Base-by-base conservation (phyloP, 305 asterid genomes). In the Solanum aculeatissimum region DNA sequence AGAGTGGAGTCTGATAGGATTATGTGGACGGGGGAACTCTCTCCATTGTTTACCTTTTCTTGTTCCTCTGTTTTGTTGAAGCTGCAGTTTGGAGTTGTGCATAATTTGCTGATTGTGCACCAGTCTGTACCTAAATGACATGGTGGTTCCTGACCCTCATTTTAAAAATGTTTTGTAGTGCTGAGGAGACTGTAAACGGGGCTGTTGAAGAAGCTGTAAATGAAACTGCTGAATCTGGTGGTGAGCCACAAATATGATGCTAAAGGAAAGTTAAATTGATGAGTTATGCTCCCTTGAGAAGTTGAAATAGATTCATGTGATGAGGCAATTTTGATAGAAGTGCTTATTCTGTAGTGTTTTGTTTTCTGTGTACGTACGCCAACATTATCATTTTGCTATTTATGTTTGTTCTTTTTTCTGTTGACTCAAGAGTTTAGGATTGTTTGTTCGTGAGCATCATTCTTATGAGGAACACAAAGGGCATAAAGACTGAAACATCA, bases 121-220 rank as follows among this genome's bases (percentile, higher is more conserved):
- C 62, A 25, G 75, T 68, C 49, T 72, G 54, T 40, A 75, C 10
- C 62, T 25, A 25, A 9, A 27, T 49, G 18, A 18, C 63, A 1
- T 49, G 63, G 63, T 49, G 63, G 45, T 49, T 27, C 43, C 16
- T 16, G 63, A 75, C 82, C 1, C 23, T 65, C 71, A 80, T 38
- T 47, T 38, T 9, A 19, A 3, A 65, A 12, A 60, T 43, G 65
- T 29, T 42, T 62, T 84, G 40, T 87, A 95, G 98, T 72, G 89
- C 91, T 68, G 92, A 89, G 55, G 88, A 53, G 68, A 87, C 90
- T 66, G 97, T 89, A 80, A 89, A 87, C 47, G 92, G 86, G 54
- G 85, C 53, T 85, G 82, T 69, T 42, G 88, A 89, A 72, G 87
- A 86, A 58, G 43, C 86, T 83, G 85, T 62, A 83, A 51, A 16